These are phyloP conservation scores for Cyberlindnera bimundalis DNA, from an alignment of 805 yeast species.

Conservation along the genomic window DNA sequence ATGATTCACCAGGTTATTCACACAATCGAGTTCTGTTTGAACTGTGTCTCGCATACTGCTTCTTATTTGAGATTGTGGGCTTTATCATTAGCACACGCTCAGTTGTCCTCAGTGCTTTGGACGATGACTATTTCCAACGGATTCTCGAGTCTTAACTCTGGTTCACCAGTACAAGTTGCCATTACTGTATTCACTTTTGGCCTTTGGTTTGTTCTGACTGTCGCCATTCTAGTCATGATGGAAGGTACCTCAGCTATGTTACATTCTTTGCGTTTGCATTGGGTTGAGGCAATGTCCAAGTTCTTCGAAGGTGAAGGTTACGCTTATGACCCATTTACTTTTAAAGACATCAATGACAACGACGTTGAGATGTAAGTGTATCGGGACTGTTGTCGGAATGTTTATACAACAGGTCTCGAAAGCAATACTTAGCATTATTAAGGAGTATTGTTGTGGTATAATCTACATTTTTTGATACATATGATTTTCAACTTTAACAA, in stretches of 20 bases:
- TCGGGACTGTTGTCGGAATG: background rate
- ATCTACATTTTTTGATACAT: background rate
- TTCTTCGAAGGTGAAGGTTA: constrained; percentile 96
- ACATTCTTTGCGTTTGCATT: constrained; percentile 94
- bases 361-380: background rate
- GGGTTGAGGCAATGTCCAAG: constrained; percentile 99
- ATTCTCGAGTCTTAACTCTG: constrained; percentile 46
- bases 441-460: background rate
- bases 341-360: constrained; percentile 31
- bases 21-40: constrained; percentile 96
- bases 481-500: no score
- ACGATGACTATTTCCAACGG: constrained; percentile 86
- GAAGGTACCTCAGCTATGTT: constrained; percentile 99
- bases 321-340: constrained; percentile 82
- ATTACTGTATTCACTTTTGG: constrained; percentile 79
- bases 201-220: constrained; percentile 92
- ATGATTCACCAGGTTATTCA: constrained; percentile 98
- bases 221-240: constrained; percentile 89
- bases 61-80: constrained; percentile 98
- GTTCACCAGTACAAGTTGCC: constrained; percentile 56
- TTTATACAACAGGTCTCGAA: background rate
- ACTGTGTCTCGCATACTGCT: constrained; percentile 97
- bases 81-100: constrained; percentile 94
- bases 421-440: background rate
- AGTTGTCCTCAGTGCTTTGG: constrained; percentile 93